Conservation (phyloP, 148 eudicot genomes). For the Rhododendron kiyosumense region DNA sequence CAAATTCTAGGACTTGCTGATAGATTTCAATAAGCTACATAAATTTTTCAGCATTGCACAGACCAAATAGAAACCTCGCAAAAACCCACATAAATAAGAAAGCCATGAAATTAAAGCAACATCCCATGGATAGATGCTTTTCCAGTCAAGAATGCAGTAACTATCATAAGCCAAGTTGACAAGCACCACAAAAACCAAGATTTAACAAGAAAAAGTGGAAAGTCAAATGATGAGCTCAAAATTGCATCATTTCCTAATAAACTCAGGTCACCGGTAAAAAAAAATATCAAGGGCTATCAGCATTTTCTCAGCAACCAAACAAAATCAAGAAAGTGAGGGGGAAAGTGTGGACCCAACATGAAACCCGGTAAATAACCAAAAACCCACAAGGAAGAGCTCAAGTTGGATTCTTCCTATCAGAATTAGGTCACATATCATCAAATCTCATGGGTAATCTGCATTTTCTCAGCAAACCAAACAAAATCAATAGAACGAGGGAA, state of each 20-base stretch:
- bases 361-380: background rate
- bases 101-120: background rate
- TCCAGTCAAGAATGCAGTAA: background rate
- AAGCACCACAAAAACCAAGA: background rate
- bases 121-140: background rate
- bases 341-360: background rate
- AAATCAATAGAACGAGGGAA: background rate
- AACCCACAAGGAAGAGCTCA: background rate
- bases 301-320: background rate
- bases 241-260: background rate
- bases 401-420: background rate
- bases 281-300: background rate
- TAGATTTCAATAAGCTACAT: background rate
- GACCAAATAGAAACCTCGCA: background rate
- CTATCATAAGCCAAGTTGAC: background rate
- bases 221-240: background rate
- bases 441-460: background rate
- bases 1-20: background rate
- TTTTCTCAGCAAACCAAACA: background rate
- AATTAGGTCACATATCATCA: background rate
- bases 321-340: background rate
- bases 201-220: background rate
- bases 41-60: background rate
- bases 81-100: background rate
- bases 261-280: background rate